Evolutionary conservation across 2,329 filamentous ascomycete genomes (phyloP).

Genomic region (Diaporthe velutina): DNA sequence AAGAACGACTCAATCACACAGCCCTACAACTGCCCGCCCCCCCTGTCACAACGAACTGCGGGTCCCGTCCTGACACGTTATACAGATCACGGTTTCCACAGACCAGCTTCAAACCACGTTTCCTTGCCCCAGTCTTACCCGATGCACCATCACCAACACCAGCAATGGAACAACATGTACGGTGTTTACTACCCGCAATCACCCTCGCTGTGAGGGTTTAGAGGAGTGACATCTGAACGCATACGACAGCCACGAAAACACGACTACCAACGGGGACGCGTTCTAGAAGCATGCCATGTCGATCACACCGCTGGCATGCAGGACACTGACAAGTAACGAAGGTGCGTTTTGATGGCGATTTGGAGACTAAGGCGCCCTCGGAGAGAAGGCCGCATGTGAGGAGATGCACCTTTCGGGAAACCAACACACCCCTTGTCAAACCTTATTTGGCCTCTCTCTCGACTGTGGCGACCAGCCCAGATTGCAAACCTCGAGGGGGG

Average conservation of each 20-base stretch:
- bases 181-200: conserved; percentile 51
- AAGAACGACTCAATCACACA: conserved; percentile 30
- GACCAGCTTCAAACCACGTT: conserved; percentile 46
- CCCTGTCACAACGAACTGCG: conserved; percentile 40
- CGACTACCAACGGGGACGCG: conserved; percentile 10
- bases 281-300: conserved; percentile 31
- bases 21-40: conserved; percentile 24
- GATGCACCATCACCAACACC: conserved; percentile 48
- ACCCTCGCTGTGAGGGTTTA: conserved; percentile 41
- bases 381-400: conserved; percentile 24
- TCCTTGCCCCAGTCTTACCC: conserved; percentile 50
- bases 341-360: conserved; percentile 15
- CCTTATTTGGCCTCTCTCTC: conserved; percentile 24
- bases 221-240: conserved; percentile 16
- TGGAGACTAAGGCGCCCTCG: conserved; percentile 13
- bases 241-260: conserved; percentile 17
- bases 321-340: conserved; percentile 25
- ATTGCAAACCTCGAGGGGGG: conserved; percentile 1
- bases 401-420: conserved; percentile 20
- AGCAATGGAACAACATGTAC: conserved; percentile 52
- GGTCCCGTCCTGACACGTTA: conserved; percentile 44
- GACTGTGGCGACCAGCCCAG: conserved; percentile 27
- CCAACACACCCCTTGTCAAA: conserved; percentile 30
- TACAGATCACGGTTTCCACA: conserved; percentile 50
- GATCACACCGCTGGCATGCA: conserved; percentile 22